These are phyloP conservation scores for Penicillium egyptiacum DNA, from an alignment of 495 filamentous ascomycete genomes.

Conservation along the genomic window DNA sequence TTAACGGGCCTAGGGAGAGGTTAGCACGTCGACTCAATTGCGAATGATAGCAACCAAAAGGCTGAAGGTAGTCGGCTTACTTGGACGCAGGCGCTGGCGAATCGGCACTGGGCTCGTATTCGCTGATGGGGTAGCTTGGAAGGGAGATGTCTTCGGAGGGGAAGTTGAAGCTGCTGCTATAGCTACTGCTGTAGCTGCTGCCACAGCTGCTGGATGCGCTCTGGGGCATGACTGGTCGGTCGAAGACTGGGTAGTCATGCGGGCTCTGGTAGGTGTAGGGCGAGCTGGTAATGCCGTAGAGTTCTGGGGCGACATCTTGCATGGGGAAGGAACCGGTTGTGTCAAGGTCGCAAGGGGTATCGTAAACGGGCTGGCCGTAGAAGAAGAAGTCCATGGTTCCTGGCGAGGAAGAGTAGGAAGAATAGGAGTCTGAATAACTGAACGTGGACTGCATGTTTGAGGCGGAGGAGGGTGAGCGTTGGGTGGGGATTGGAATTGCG, in stretches of 20 bases:
- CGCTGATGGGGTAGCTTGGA: constrained; percentile 17
- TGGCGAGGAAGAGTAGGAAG: constrained; percentile 31
- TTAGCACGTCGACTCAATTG: not conserved
- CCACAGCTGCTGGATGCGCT: constrained; percentile 26
- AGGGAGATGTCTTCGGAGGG: constrained; percentile 22
- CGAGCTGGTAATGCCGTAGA: constrained; percentile 28
- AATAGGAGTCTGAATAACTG: constrained; percentile 27
- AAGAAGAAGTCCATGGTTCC: constrained; percentile 34
- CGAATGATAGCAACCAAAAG: not conserved
- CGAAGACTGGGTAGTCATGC: constrained; percentile 18
- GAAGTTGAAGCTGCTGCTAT: constrained; percentile 18
- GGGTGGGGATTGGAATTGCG: constrained; percentile 12
- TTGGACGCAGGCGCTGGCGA: constrained; percentile 26
- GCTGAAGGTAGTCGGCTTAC: too few species aligned
- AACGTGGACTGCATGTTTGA: constrained; percentile 31
- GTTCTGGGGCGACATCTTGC: constrained; percentile 23
- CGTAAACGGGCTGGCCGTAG: constrained; percentile 28
- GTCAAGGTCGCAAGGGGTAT: constrained; percentile 25
- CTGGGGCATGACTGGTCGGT: constrained; percentile 16
- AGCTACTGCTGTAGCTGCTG: constrained; percentile 17
- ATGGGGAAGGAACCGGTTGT: constrained; percentile 19
- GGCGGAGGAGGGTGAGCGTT: constrained; percentile 6
- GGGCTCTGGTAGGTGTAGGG: constrained; percentile 24
- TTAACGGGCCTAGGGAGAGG: constrained; percentile 32
- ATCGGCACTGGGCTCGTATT: constrained; percentile 21